Percentiles rank a stretch among this genome's conserved stretches.
Conservation (phyloP, 73 alveolate species). For the Stentor coeruleus region DNA sequence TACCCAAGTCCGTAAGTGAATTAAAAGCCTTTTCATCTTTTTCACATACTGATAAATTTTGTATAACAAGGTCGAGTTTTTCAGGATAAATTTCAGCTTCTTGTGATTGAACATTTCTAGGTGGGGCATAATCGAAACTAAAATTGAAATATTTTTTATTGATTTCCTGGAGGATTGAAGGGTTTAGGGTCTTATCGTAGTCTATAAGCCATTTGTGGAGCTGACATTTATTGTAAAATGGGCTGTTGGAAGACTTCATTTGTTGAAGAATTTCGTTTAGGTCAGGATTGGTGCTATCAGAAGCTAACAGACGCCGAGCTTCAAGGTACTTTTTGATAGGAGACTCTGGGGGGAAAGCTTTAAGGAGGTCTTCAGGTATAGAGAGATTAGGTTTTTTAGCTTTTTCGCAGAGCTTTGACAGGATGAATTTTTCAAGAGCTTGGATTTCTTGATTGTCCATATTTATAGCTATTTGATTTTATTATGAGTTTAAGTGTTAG, state of each 20-base stretch:
- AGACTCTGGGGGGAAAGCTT: neutral
- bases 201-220: neutral
- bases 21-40: neutral
- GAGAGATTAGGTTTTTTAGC: too few relatives aligned
- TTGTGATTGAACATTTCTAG: neutral
- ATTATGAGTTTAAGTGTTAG: too few relatives aligned
- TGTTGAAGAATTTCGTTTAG: neutral
- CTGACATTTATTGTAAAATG: neutral
- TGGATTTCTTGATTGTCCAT: neutral
- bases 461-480: too few relatives aligned
- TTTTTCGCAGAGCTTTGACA: too few relatives aligned
- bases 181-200: neutral
- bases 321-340: neutral
- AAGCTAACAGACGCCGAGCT: neutral
- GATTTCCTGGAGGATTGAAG: neutral
- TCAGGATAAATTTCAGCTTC: neutral
- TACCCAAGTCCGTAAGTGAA: neutral
- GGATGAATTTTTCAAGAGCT: conserved; percentile 11
- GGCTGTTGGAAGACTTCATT: neutral
- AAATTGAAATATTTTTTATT: too few relatives aligned
- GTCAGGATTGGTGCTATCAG: neutral
- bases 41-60: neutral
- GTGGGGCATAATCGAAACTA: neutral
- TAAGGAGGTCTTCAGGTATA: neutral
- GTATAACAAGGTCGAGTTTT: too few relatives aligned